A percentile compares a stretch with the other conserved stretches of the same genome.
phyloP scores from a whole-genome alignment of 1,139 yeast species.

The Hansenula lynferdii region DNA sequence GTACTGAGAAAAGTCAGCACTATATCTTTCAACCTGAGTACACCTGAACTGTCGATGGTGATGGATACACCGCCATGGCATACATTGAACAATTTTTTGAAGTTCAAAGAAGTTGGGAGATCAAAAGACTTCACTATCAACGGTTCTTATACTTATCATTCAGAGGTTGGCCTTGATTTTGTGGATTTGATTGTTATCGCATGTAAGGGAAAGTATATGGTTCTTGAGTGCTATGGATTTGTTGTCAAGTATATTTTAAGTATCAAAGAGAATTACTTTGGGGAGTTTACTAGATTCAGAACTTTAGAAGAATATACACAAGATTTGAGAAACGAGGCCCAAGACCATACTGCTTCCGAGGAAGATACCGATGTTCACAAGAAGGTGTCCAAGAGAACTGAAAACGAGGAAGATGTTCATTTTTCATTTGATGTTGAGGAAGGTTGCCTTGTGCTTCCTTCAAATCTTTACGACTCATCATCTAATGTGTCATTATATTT shows the following conservation, averaged over 20 bases:
- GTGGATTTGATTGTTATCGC: slow-evolving; percentile 67
- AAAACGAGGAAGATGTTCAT: slow-evolving; percentile 74
- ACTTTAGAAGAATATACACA: slow-evolving; percentile 77
- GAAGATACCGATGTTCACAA: not conserved
- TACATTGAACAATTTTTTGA: slow-evolving; percentile 69
- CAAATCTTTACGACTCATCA: slow-evolving; percentile 59
- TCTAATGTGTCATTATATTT: slow-evolving; percentile 63
- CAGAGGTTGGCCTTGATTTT: slow-evolving; percentile 55
- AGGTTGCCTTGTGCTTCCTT: slow-evolving; percentile 72
- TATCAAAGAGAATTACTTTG: slow-evolving; percentile 87
- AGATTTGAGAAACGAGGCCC: not conserved
- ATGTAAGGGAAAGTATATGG: slow-evolving; percentile 60
- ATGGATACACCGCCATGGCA: slow-evolving; percentile 91
- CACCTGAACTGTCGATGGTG: slow-evolving; percentile 58
- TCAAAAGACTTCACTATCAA: slow-evolving; percentile 54
- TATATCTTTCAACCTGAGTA: slow-evolving; percentile 46
- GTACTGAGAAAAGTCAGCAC: slow-evolving; percentile 54
- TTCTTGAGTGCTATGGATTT: slow-evolving; percentile 74
- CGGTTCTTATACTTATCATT: slow-evolving; percentile 65
- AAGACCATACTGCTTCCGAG: no score
- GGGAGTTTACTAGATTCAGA: slow-evolving; percentile 75
- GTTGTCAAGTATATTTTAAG: slow-evolving; percentile 69
- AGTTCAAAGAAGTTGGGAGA: slow-evolving; percentile 57
- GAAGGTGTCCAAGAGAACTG: slow-evolving; percentile 40
- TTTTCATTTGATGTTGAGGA: slow-evolving; percentile 64